Base-by-base conservation (phyloP, 768 basidiomycete species). In the Scleroderma citrinum region DNA sequence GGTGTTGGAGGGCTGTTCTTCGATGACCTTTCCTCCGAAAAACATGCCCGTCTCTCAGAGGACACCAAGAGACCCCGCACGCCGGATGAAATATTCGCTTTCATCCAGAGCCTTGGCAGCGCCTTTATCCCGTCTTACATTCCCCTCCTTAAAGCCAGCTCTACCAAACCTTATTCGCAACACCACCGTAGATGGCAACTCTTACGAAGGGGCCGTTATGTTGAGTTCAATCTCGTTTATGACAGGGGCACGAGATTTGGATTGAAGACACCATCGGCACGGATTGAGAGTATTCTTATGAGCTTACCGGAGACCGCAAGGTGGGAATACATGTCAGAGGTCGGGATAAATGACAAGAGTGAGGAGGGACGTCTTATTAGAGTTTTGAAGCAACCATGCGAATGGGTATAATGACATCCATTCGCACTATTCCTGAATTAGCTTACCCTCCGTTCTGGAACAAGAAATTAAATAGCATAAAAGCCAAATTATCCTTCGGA, bases 1-100 rank as follows among this genome's bases (percentile, higher is more conserved):
- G 96, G 96, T 4, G 69, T 99, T 43, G 96, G 96, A 29, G 96
- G 96, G 1, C 72, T 99, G 48, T 98, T 98, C 75, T 95, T 97
- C 61, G 96, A 98, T 65, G 96, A 99, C 64, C 80, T 98, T 49
- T 81, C 76, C 56, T 75, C 74, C 44, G 77, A 77, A 30, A 67
- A 71, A 3, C 90, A 92, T 62, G 62, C 73, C n/a, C 80, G 81
- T n/a, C 72, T 92, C 29, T 52, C 67, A 20, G 60, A 64, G n/a
- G 60, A 64, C 6, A 63, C 66, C 26, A 58, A 68, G 19, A 76
- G 85, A 31, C 85, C 85, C 4, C 68, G 63, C 55, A 76, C 76
- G 3, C 73, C 80, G 13, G 79, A 81, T 13, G 82, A 85, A 26
- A 82, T 94, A 40, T 95, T 96, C 65, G 69, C 71, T 10, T 85